These are phyloP conservation scores for Pleurozium schreberi DNA, from an alignment of 225 moss, liverwort and hornwort genomes.

Conservation along the genomic window DNA sequence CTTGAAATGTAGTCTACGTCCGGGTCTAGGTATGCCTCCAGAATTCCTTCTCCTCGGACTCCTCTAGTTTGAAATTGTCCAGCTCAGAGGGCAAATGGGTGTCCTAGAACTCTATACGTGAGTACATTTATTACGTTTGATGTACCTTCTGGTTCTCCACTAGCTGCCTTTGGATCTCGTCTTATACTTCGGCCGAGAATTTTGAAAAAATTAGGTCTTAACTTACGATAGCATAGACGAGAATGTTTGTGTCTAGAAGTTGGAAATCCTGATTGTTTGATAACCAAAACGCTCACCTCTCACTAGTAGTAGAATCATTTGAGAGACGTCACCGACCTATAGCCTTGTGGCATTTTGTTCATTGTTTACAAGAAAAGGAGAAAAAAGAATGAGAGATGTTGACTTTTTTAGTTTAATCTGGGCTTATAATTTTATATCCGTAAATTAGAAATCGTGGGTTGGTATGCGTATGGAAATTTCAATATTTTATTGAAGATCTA, in stretches of 20 bases:
- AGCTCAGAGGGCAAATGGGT: neutral
- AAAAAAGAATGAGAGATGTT: neutral
- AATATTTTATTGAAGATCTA: neutral
- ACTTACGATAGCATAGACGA: neutral
- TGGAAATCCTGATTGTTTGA: neutral
- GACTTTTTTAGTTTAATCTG: neutral
- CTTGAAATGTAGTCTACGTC: neutral
- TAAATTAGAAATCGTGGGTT: neutral
- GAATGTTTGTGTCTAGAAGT: neutral
- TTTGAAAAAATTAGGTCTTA: neutral
- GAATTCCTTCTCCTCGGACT: neutral
- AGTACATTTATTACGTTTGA: neutral
- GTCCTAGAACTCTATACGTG: neutral
- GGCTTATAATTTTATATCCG: neutral
- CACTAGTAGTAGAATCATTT: neutral
- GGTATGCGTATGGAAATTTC: neutral
- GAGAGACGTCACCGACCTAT: neutral
- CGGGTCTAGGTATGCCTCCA: neutral
- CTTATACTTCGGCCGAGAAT: neutral
- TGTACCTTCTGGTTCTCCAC: neutral
- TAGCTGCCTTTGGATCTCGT: neutral
- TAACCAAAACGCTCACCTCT: neutral
- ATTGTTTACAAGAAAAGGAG: neutral
- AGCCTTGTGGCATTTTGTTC: neutral
- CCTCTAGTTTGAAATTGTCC: neutral